A percentile compares a stretch with the other conserved stretches of the same genome.
Conservation (phyloP, 805 yeast genomes). For the Starmerella potacharoeniae region DNA sequence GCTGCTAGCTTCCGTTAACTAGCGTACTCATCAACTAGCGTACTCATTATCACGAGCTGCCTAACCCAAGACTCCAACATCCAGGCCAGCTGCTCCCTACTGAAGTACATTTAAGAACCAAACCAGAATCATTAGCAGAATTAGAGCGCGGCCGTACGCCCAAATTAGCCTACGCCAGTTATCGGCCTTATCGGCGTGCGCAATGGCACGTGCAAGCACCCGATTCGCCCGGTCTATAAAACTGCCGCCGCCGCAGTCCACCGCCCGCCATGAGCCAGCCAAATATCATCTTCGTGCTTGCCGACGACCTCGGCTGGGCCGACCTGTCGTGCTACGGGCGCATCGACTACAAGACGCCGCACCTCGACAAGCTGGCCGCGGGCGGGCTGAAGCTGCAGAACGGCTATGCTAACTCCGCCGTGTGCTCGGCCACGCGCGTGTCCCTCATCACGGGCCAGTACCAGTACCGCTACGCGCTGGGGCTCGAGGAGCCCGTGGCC, state of each 20-base stretch:
- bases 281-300: slow-evolving; percentile 45
- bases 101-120: too few species aligned
- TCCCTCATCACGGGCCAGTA: slow-evolving; percentile 52
- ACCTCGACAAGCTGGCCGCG: slow-evolving; percentile 35
- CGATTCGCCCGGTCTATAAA: background rate
- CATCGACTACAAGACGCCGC: slow-evolving; percentile 44
- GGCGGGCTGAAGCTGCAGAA: slow-evolving; percentile 43
- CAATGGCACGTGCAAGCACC: slow-evolving; percentile 1
- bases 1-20: too few species aligned
- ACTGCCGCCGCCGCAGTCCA: background rate
- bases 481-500: slow-evolving; percentile 21
- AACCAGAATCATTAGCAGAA: too few species aligned
- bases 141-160: too few species aligned
- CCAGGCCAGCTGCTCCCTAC: too few species aligned
- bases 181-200: background rate
- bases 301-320: slow-evolving; percentile 53
- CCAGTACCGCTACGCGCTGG: slow-evolving; percentile 33
- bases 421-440: slow-evolving; percentile 55
- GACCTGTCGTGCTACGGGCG: slow-evolving; percentile 46
- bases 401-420: slow-evolving; percentile 54
- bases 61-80: too few species aligned
- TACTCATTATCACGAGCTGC: too few species aligned
- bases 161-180: too few species aligned
- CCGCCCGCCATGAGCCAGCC: slow-evolving; percentile 26
- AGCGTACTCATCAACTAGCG: too few species aligned